Evolutionary conservation across 2,329 filamentous ascomycete species (phyloP).

Genomic region (Apiospora marii): DNA sequence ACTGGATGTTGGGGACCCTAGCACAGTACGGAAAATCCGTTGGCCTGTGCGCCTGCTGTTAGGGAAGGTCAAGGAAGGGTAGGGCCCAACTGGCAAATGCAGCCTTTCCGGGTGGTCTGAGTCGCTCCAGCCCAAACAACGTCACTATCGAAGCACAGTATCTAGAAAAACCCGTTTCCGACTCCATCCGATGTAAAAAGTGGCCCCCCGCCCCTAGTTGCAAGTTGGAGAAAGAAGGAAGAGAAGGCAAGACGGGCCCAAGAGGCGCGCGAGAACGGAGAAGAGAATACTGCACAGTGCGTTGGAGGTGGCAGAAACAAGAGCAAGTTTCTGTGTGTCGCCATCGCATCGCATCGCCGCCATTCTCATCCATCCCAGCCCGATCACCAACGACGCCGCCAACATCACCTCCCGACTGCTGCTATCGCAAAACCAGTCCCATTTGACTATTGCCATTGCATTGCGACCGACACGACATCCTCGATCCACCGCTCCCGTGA

Average conservation of each 20-base stretch:
- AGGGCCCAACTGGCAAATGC: background rate
- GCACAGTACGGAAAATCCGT: conserved; percentile 8
- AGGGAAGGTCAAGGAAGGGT: background rate
- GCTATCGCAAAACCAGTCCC: conserved; percentile 3
- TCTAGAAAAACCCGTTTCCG: background rate
- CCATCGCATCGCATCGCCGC: conserved; percentile 21
- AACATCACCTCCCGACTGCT: conserved; percentile 1
- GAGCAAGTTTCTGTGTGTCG: conserved; percentile 16
- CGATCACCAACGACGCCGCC: conserved; percentile 10
- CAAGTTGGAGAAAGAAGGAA: conserved; percentile 5
- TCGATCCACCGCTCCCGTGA: conserved; percentile 1
- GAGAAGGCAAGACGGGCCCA: background rate
- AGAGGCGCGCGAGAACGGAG: conserved; percentile 15
- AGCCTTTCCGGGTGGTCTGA: background rate
- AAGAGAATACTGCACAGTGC: background rate
- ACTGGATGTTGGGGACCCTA: background rate
- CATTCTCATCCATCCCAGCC: conserved; percentile 17
- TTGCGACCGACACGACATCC: conserved; percentile 10
- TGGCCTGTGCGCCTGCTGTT: background rate
- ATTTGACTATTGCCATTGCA: conserved; percentile 5
- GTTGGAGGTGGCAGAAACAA: background rate
- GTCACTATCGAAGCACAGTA: conserved; percentile 11
- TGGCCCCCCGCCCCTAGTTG: background rate
- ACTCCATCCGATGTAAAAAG: conserved; percentile 19
- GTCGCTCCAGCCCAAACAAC: background rate